Evolutionary conservation across 2,329 filamentous ascomycete genomes (phyloP), one percentile per base, ranked within the genome.

Genomic region (Aspergillus brunneoviolaceus): DNA sequence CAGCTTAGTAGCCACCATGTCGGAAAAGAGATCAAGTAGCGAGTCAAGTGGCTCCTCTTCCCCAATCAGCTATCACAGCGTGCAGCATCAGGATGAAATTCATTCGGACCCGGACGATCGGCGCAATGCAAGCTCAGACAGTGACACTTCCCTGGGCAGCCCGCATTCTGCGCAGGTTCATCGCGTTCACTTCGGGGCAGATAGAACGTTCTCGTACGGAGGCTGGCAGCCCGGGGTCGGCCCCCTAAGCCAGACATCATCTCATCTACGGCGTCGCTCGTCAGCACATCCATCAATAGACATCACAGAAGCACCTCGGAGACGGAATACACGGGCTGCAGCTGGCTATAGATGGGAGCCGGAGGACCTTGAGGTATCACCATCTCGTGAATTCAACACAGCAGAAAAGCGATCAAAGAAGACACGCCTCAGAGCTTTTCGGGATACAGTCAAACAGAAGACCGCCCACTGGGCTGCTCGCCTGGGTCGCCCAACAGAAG

Each of bases 11-110:
- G n/a, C 19, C 9, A 35, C 16, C 10, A 55, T 55, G 53, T 55
- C 53, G 10, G 53, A 55, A 35, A 33, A 33, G 14, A 47, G 53
- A 16, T 45, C 27, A 29, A 33, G 53, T 7, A 49, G 45, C 45
- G 25, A 55, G 21, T 55, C 53, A 6, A 55, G 53, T n/a, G 42
- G 16, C 14, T 45, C 39, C 1, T 31, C 42, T 14, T 55, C 53
- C 10, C 33, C 48, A 19, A 55, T 55, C 25, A 55, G 53, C 45
- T 55, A 55, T 31, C 53, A 35, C 21, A 55, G 53, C 27, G 53
- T 55, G n/a, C 25, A 55, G 27, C 19, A 31, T 31, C 53, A 45
- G 11, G 48, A 48, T 12, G 10, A 27, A 39, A 31, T 9, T 14
- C 48, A 23, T 6, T 35, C 14, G 25, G 53, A 49, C 23, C 12